Conservation (phyloP, 2,329 filamentous ascomycete genomes). For the Rhinocladiella similis region DNA sequence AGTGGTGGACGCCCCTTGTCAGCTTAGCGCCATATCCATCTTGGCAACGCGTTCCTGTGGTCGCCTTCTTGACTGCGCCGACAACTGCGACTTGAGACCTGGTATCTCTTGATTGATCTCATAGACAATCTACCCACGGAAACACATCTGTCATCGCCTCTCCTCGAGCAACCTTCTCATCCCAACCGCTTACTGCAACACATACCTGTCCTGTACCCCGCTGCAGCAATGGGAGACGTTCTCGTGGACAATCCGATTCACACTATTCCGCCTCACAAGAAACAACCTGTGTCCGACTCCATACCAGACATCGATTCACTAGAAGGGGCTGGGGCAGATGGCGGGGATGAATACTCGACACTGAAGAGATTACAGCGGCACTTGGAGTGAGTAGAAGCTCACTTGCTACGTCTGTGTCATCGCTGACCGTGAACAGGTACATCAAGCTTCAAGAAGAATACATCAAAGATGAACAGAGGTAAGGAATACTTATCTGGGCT, state of each 20-base stretch:
- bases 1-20: not conserved
- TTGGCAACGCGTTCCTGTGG: slow-evolving; percentile 10
- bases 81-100: not conserved
- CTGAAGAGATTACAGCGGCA: slow-evolving; percentile 96
- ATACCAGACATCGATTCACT: slow-evolving; percentile 90
- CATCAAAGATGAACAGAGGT: slow-evolving; percentile 99
- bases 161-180: no score
- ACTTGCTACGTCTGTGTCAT: not conserved
- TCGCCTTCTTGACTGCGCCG: slow-evolving; percentile 9
- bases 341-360: slow-evolving; percentile 88
- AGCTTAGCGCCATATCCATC: slow-evolving; percentile 8
- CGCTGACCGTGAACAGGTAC: slow-evolving; percentile 58
- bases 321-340: slow-evolving; percentile 78
- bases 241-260: slow-evolving; percentile 78
- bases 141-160: no score
- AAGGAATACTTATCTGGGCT: slow-evolving; percentile 15
- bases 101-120: not conserved
- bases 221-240: slow-evolving; percentile 73
- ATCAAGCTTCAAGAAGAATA: slow-evolving; percentile 99
- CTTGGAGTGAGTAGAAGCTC: slow-evolving; percentile 26
- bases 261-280: slow-evolving; percentile 75
- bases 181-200: not conserved
- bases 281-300: slow-evolving; percentile 69
- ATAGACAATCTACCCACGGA: no score
- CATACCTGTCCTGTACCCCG: not conserved